Evolutionary conservation across 129 eudicot species (phyloP), one percentile per base, ranked within the genome.

Genomic region (Flaveria sonorensis): DNA sequence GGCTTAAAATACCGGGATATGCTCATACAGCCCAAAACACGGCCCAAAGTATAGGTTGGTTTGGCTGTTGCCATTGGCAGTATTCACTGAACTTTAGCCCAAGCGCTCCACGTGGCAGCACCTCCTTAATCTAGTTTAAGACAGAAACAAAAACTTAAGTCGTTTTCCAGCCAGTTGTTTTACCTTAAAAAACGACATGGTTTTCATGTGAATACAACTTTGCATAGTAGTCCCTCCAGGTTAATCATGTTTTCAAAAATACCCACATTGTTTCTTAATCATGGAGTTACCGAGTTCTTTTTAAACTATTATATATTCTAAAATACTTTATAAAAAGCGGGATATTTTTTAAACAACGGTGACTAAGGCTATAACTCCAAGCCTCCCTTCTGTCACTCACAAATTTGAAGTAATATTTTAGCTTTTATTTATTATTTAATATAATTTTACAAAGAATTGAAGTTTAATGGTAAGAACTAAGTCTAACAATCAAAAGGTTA

Each of bases 1-100:
- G 36, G 36, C 36, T 30, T 30, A 4, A 0, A 30, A 30, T 3
- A 10, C 13, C 4, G 2, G 48, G 53, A 0, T 48, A 2, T 48
- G 53, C 53, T 18, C 4, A 48, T 3, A 48, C 5, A 50, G 18
- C 55, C 55, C n/a, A 50, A 50, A 50, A 26, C 68, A 26, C 1
- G 16, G 46, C 69, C 68, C 69, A 63, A 6, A 30, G n/a, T 8
- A 15, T 62, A 24, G 3, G 1, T 10, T 18, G 19, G 15, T 16
- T 81, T 81, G 80, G 46, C 80, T 73, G 51, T 80, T 81, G 45
- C 70, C 75, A 81, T 74, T 79, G 79, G 83, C 79, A 16, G 79
- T 23, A 52, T 65, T 2, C 12, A n/a, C 55, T 42, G 15, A 18
- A 20, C 15, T 24, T 15, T n/a, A 21, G 36, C 47, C 74, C 71